Conservation (phyloP, 768 basidiomycete genomes). For the Suillus alpinus region DNA sequence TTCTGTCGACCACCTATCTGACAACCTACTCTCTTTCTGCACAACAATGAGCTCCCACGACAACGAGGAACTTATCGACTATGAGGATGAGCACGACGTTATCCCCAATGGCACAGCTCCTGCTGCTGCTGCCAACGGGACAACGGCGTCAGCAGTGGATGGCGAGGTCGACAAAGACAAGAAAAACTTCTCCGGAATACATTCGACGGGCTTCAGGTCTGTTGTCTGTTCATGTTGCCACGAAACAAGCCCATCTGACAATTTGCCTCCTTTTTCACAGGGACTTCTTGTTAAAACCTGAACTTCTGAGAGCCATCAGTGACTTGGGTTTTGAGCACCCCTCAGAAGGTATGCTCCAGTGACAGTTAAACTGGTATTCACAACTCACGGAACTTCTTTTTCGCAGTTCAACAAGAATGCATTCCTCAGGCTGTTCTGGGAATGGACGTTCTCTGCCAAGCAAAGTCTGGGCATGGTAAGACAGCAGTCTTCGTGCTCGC, state of each 20-base stretch:
- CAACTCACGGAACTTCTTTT: slow-evolving; percentile 6
- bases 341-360: slow-evolving; percentile 76
- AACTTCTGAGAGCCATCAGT: slow-evolving; percentile 94
- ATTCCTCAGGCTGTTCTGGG: slow-evolving; percentile 99
- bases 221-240: slow-evolving; percentile 16
- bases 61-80: slow-evolving; percentile 92
- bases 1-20: slow-evolving; percentile 28
- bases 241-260: background rate
- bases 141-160: slow-evolving; percentile 42
- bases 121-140: slow-evolving; percentile 46
- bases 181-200: slow-evolving; percentile 99
- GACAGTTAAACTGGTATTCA: background rate
- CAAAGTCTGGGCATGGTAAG: slow-evolving; percentile 98
- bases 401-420: slow-evolving; percentile 96
- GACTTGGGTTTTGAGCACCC: slow-evolving; percentile 99
- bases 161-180: slow-evolving; percentile 75
- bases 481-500: slow-evolving; percentile 99
- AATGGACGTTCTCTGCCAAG: slow-evolving; percentile 99
- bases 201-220: slow-evolving; percentile 98
- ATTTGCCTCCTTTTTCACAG: slow-evolving; percentile 39
- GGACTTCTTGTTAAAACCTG: slow-evolving; percentile 97
- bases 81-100: slow-evolving; percentile 87
- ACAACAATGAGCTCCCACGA: slow-evolving; percentile 74
- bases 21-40: slow-evolving; percentile 21
- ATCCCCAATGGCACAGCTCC: slow-evolving; percentile 55